A percentile compares a stretch with the other conserved stretches of the same genome.
These are phyloP conservation scores for Funneliformis mosseae DNA, from an alignment of 192 early-diverging fungal genomes.

Conservation along the genomic window DNA sequence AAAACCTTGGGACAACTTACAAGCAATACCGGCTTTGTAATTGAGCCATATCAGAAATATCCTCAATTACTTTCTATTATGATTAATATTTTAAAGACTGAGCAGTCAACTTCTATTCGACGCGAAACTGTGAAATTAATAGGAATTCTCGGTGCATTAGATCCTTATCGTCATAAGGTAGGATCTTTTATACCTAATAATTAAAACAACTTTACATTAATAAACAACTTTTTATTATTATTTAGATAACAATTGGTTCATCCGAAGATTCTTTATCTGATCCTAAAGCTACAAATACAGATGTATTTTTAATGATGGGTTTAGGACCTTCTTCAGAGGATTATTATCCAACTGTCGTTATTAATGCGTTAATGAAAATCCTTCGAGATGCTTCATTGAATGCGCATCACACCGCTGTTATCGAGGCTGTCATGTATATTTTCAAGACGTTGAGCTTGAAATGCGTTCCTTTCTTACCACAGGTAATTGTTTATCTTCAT, in stretches of 20 bases:
- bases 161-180: constrained; percentile 82
- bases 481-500: constrained; percentile 49
- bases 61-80: constrained; percentile 81
- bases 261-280: constrained; percentile 55
- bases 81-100: constrained; percentile 81
- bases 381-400: constrained; percentile 79
- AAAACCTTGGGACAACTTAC: constrained; percentile 84
- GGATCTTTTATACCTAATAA: neutral
- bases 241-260: constrained; percentile 52
- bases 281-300: constrained; percentile 54
- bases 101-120: constrained; percentile 71
- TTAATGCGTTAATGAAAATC: constrained; percentile 86
- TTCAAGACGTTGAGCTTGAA: constrained; percentile 88
- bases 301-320: constrained; percentile 59
- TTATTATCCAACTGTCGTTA: constrained; percentile 91
- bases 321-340: constrained; percentile 83
- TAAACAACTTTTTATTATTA: neutral
- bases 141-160: constrained; percentile 92
- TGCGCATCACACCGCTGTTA: constrained; percentile 81
- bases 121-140: constrained; percentile 86
- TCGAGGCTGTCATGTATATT: constrained; percentile 91
- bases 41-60: constrained; percentile 87
- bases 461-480: constrained; percentile 86
- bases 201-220: no score
- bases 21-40: constrained; percentile 84